Conservation (phyloP, 331 rosid genomes). For the Telfairia occidentalis region DNA sequence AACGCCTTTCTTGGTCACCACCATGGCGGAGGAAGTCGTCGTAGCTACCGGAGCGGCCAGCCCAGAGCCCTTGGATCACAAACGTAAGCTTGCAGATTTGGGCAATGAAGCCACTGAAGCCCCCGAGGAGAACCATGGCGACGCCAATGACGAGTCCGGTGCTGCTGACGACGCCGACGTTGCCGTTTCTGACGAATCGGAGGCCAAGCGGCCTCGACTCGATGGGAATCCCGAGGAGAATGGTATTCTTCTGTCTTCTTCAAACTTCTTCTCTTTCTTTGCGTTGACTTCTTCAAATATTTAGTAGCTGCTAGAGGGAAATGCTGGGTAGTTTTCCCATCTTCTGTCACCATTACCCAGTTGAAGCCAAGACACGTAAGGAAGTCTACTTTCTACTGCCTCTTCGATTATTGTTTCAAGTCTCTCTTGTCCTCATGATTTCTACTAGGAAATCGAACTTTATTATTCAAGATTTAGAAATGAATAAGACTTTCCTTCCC, state of each 20-base stretch:
- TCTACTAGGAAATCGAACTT: neutral
- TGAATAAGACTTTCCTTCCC: neutral
- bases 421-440: neutral
- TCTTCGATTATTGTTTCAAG: neutral
- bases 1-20: neutral
- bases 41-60: constrained; percentile 27
- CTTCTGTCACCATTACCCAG: neutral
- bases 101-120: constrained; percentile 31
- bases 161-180: constrained; percentile 6
- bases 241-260: constrained; percentile 26
- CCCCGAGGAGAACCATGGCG: constrained; percentile 20
- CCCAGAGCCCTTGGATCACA: constrained; percentile 53
- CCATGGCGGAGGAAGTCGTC: constrained; percentile 79
- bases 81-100: constrained; percentile 80
- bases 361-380: neutral
- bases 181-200: constrained; percentile 26
- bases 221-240: constrained; percentile 33
- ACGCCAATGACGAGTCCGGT: constrained; percentile 20
- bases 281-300: neutral
- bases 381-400: neutral
- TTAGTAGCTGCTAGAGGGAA: neutral
- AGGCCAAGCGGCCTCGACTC: constrained; percentile 62
- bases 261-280: neutral
- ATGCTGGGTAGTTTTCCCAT: neutral
- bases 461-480: neutral